Conservation (phyloP, 805 yeast genomes). For the Sungouiozyma intestinalis region DNA sequence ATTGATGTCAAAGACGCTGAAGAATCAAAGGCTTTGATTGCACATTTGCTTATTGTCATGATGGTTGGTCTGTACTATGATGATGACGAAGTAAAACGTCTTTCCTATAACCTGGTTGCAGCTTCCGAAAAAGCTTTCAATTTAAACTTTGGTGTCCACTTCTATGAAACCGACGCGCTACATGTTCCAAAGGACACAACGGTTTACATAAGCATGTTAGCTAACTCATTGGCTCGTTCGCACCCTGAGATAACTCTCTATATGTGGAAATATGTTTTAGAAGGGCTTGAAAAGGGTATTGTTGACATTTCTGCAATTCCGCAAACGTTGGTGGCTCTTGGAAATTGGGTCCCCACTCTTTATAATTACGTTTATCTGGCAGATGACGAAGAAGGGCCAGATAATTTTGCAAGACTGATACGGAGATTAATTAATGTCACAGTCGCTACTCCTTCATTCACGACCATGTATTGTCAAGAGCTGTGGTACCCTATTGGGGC, state of each 20-base stretch:
- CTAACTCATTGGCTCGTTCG: slow-evolving; percentile 43
- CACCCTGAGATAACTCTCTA: slow-evolving; percentile 54
- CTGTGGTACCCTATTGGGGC: slow-evolving; percentile 59
- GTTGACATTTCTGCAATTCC: slow-evolving; percentile 17
- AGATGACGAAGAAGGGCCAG: slow-evolving; percentile 50
- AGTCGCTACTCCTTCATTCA: slow-evolving; percentile 36
- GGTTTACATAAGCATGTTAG: slow-evolving; percentile 47
- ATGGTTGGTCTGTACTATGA: slow-evolving; percentile 59
- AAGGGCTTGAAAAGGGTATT: slow-evolving; percentile 16
- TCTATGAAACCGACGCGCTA: slow-evolving; percentile 46
- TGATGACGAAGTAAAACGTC: slow-evolving; percentile 46
- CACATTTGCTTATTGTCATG: slow-evolving; percentile 52
- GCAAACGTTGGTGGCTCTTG: slow-evolving; percentile 24
- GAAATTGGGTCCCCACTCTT: slow-evolving; percentile 70
- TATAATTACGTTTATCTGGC: slow-evolving; percentile 44
- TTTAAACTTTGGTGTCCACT: slow-evolving; percentile 47
- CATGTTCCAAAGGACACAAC: slow-evolving; percentile 61
- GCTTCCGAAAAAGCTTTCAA: slow-evolving; percentile 51
- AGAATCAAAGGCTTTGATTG: slow-evolving; percentile 37
- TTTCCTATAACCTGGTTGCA: slow-evolving; percentile 54
- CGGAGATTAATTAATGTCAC: slow-evolving; percentile 54
- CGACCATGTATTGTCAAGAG: slow-evolving; percentile 45
- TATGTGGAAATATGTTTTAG: slow-evolving; percentile 30
- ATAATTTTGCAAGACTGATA: slow-evolving; percentile 47
- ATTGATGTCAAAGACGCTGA: slow-evolving; percentile 21